Conservation (phyloP, 163 green algal species). For the Coccomyxa subellipsoidea region DNA sequence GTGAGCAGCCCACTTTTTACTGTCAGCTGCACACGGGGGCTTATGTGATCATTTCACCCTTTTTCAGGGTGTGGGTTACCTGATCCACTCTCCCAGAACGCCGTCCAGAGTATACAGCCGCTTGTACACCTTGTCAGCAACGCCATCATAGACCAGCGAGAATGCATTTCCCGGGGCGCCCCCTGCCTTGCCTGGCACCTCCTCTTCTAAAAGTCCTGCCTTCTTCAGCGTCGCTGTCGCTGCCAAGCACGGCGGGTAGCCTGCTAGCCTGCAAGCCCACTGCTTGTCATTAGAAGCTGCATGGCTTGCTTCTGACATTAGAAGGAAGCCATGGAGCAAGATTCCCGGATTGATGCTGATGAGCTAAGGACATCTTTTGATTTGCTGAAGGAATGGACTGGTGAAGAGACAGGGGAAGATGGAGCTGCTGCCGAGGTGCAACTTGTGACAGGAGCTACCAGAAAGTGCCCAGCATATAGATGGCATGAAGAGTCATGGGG, state of each 20-base stretch:
- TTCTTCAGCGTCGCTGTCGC: conserved; percentile 36
- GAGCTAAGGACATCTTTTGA: background rate
- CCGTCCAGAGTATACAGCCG: conserved; percentile 49
- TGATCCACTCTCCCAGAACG: conserved; percentile 14
- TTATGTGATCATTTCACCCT: background rate
- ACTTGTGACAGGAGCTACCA: too few relatives aligned
- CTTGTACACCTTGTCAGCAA: conserved; percentile 35
- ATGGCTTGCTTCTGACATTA: background rate
- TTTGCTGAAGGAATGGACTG: too few relatives aligned
- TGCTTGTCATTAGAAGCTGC: background rate
- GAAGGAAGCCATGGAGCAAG: background rate
- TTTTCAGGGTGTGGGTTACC: background rate
- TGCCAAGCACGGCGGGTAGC: conserved; percentile 47
- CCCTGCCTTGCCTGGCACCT: conserved; percentile 43
- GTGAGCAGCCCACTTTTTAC: too few relatives aligned
- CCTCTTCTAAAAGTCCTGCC: conserved; percentile 33
- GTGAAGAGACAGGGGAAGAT: too few relatives aligned
- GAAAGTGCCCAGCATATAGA: background rate
- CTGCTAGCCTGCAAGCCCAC: conserved; percentile 20
- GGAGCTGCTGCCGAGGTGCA: too few relatives aligned
- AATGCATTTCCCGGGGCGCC: conserved; percentile 54
- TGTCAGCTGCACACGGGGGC: background rate
- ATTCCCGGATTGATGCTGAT: background rate
- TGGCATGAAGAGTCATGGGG: background rate
- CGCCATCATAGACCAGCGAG: conserved; percentile 47